Conservation (phyloP, 2,329 filamentous ascomycete genomes). For the Westerdykella sp. region DNA sequence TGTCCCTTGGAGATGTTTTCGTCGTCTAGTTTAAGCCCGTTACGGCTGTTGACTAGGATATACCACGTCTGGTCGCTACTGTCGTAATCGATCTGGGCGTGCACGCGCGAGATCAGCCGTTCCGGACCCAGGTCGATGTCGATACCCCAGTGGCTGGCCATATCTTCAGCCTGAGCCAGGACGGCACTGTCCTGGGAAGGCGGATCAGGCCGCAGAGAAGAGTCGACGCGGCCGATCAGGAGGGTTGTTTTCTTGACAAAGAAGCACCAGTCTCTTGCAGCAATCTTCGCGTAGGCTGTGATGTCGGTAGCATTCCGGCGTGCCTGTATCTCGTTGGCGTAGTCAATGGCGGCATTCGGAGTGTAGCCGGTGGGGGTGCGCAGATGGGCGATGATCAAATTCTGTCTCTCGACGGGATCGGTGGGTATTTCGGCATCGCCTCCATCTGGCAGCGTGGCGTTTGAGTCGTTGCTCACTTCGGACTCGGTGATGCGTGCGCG, state of each 20-base stretch:
- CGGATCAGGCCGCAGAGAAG: conserved; percentile 23
- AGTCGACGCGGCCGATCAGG: conserved; percentile 61
- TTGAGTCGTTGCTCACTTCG: conserved; percentile 39
- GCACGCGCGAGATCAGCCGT: conserved; percentile 45
- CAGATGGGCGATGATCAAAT: conserved; percentile 36
- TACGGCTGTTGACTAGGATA: conserved; percentile 81
- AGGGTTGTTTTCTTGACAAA: conserved; percentile 71
- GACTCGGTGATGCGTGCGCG: conserved; percentile 34
- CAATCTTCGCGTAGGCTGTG: conserved; percentile 72
- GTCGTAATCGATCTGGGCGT: conserved; percentile 47
- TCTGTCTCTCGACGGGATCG: conserved; percentile 33
- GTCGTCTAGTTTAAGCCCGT: conserved; percentile 82
- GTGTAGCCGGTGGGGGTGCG: conserved; percentile 40
- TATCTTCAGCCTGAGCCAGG: conserved; percentile 18
- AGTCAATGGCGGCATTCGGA: conserved; percentile 53
- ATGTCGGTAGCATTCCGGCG: conserved; percentile 41
- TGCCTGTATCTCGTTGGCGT: conserved; percentile 47
- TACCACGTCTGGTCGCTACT: conserved; percentile 59
- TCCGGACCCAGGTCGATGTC: conserved; percentile 73
- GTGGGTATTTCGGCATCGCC: conserved; percentile 24
- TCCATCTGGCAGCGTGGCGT: conserved; percentile 31
- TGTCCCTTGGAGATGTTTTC: conserved; percentile 60
- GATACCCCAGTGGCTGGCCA: conserved; percentile 45
- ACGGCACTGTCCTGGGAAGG: conserved; percentile 23
- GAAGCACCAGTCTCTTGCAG: conserved; percentile 77